Percentiles rank a stretch among this genome's conserved stretches.
Evolutionary conservation across 352 stramenopile species (phyloP).

Genomic region (Phytophthora hybrid): DNA sequence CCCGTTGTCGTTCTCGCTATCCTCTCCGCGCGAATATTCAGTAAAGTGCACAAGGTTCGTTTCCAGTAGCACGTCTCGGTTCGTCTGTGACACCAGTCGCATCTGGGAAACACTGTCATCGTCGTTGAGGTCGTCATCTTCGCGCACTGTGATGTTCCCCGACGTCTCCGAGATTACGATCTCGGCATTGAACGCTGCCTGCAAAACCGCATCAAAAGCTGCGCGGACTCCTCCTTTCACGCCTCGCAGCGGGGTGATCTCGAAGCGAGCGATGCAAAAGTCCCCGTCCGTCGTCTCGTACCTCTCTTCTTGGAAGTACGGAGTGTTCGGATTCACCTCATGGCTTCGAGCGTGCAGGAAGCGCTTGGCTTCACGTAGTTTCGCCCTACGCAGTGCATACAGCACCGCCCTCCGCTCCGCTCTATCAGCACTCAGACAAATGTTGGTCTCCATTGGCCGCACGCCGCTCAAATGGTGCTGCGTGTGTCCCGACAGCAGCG

Average conservation of each 20-base stretch:
- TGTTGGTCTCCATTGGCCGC: constrained; percentile 42
- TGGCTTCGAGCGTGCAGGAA: constrained; percentile 44
- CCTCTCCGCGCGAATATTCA: constrained; percentile 23
- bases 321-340: constrained; percentile 28
- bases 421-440: constrained; percentile 42
- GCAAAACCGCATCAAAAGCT: constrained; percentile 56
- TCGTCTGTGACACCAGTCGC: constrained; percentile 50
- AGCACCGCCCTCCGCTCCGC: constrained; percentile 30
- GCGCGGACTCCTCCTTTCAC: constrained; percentile 48
- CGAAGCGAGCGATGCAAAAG: constrained; percentile 55
- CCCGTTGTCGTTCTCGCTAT: constrained; percentile 23
- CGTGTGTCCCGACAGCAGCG: constrained; percentile 38
- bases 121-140: constrained; percentile 68
- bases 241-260: constrained; percentile 48
- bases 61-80: constrained; percentile 36
- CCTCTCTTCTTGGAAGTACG: constrained; percentile 46
- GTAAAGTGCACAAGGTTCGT: constrained; percentile 49
- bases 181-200: constrained; percentile 63
- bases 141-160: constrained; percentile 70
- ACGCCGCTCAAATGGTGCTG: constrained; percentile 35
- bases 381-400: constrained; percentile 31
- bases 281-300: constrained; percentile 54
- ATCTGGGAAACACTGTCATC: constrained; percentile 47
- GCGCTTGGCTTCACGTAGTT: constrained; percentile 36
- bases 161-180: constrained; percentile 71